Percentiles rank a stretch among this genome's conserved stretches.
These are phyloP conservation scores for Leccinellum rugosiceps DNA, from an alignment of 768 basidiomycete genomes.

Conservation along the genomic window DNA sequence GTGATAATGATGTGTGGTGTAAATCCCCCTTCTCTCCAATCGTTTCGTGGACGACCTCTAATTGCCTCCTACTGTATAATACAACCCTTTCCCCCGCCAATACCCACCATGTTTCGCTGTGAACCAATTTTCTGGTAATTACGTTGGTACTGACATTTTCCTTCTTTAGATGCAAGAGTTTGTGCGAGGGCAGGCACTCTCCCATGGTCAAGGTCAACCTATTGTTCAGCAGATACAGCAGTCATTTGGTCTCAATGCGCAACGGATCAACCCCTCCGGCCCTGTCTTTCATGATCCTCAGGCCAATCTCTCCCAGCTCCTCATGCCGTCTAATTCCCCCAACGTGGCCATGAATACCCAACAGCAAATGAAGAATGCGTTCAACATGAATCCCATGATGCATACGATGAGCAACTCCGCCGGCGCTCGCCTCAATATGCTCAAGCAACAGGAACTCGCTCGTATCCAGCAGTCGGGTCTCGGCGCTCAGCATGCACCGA, in stretches of 20 bases:
- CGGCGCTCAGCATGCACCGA: constrained; percentile 35
- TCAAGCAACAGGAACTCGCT: constrained; percentile 39
- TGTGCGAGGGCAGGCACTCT: constrained; percentile 39
- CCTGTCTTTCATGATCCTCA: constrained; percentile 38
- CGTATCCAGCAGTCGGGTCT: constrained; percentile 33
- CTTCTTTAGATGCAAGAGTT: constrained; percentile 44
- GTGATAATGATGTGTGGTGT: constrained; percentile 11
- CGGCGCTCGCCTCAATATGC: constrained; percentile 41
- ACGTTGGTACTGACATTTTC: constrained; percentile 23
- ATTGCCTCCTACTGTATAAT: constrained; percentile 6
- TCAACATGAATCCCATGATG: constrained; percentile 37
- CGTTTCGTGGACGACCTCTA: constrained; percentile 11
- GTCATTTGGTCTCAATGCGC: constrained; percentile 36
- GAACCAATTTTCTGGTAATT: constrained; percentile 10
- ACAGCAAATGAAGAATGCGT: constrained; percentile 29
- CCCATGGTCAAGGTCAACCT: constrained; percentile 39
- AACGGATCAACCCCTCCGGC: constrained; percentile 37
- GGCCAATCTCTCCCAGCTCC: constrained; percentile 22
- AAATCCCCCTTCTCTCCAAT: constrained; percentile 18
- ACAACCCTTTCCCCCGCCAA: constrained; percentile 1
- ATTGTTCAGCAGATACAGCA: constrained; percentile 42
- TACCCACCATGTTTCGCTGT: constrained; percentile 3
- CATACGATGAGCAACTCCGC: constrained; percentile 32
- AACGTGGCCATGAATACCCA: constrained; percentile 38
- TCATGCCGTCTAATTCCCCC: constrained; percentile 39